These are phyloP conservation scores for Wallacemonas sp. DNA, from an alignment of 208 protist genomes.

Conservation along the genomic window DNA sequence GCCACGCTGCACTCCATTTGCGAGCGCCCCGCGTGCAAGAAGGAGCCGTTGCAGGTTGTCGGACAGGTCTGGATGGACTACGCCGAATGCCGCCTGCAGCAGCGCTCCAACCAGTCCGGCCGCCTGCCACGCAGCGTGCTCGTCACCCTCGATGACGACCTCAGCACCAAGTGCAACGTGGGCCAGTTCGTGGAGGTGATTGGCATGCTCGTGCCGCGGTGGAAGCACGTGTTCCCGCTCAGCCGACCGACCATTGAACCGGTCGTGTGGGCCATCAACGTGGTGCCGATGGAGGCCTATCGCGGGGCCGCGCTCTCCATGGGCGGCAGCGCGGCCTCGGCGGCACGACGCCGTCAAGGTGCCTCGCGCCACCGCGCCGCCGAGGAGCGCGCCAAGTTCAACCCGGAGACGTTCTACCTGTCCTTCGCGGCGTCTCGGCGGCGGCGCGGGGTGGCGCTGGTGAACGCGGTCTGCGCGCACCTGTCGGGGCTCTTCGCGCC, in stretches of 20 bases:
- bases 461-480: conserved; percentile 69
- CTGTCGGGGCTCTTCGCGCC: conserved; percentile 82
- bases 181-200: conserved; percentile 87
- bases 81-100: conserved; percentile 88
- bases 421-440: conserved; percentile 56
- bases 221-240: conserved; percentile 63
- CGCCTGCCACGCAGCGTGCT: conserved; percentile 75
- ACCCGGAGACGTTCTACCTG: conserved; percentile 72
- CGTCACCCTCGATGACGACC: conserved; percentile 85
- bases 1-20: conserved; percentile 46
- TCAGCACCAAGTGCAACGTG: conserved; percentile 76
- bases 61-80: conserved; percentile 90
- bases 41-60: conserved; percentile 71
- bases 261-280: conserved; percentile 77
- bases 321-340: conserved; percentile 20
- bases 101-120: conserved; percentile 73
- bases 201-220: conserved; percentile 75
- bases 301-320: conserved; percentile 40
- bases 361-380: conserved; percentile 20
- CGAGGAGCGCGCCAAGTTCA: conserved; percentile 57
- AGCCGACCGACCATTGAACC: conserved; percentile 76
- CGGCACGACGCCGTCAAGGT: conserved; percentile 23
- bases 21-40: conserved; percentile 52
- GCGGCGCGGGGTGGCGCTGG: conserved; percentile 53
- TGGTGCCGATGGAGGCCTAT: conserved; percentile 79